Base-by-base conservation (phyloP, 169 alveolate genomes). In the Cryptosporidium baileyi region DNA sequence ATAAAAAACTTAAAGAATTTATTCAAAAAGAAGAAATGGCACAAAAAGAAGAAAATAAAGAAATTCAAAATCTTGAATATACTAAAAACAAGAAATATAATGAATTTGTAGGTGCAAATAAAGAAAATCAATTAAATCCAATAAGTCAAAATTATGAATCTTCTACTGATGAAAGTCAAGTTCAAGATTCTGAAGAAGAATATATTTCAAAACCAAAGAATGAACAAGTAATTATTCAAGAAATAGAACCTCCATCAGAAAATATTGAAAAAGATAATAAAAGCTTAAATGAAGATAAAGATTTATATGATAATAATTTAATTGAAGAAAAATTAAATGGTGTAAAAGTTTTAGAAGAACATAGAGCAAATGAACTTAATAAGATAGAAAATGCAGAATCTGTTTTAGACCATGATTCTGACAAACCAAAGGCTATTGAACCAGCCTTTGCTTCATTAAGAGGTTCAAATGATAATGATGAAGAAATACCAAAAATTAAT, bases 391-490 rank as follows among this genome's bases (percentile, higher is more conserved):
- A 54, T 26, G 1, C 60, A 8, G 62, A 44, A 11, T 30, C 5
- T 0, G 24, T n/a, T 4, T 11, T 47, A 4, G 19, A 26, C 19
- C n/a, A n/a, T n/a, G 59, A 47, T 0, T n/a, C n/a, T 26, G 34
- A 11, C 30, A 6, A 47, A 38, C 59, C 36, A 3, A 34, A 19
- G 22, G 79, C 26, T 7, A 6, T 32, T 43, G 80, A 62, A 15
- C 13, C 49, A 43, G 41, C 24, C 32, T 41, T 40, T 8, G 19
- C 80, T 40, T 22, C 80, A 8, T 59, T 57, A 1, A 74, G 74
- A 54, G 85, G 85, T 15, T n/a, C 63, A 1, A 43, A 8, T 19
- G 85, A 57, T n/a, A 57, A 13, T 19, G 74, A 74, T 32, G 82
- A 67, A 1, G 54, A 67, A 1, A 17, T 11, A 17, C 49, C 30